phyloP scores from a whole-genome alignment of 2,329 filamentous ascomycete species.

The Neocatenulostroma microsporum region DNA sequence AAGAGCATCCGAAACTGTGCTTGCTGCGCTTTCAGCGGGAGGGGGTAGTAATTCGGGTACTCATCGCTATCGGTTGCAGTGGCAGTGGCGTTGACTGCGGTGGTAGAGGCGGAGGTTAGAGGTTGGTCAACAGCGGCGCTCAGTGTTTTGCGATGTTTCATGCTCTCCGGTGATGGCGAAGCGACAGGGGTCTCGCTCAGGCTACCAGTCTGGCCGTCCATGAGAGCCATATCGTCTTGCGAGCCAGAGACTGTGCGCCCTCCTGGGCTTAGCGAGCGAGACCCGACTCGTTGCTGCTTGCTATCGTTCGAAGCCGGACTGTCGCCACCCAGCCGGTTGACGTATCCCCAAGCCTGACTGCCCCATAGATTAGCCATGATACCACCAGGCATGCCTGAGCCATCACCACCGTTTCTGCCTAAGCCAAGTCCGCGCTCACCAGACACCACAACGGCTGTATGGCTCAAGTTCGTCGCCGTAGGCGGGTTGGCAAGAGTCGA shows the following conservation, averaged over 20 bases:
- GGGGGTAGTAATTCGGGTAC: slow-evolving; percentile 70
- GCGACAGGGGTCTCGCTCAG: not conserved
- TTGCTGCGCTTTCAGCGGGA: slow-evolving; percentile 66
- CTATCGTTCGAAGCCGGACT: too few relatives aligned
- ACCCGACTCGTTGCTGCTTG: too few relatives aligned
- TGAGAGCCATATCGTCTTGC: too few relatives aligned
- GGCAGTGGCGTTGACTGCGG: not conserved
- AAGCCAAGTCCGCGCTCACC: slow-evolving; percentile 63
- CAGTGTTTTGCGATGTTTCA: slow-evolving; percentile 7
- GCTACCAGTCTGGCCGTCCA: slow-evolving; percentile 3
- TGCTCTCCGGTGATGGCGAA: too few relatives aligned
- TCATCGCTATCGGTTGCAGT: slow-evolving; percentile 38
- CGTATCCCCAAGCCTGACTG: slow-evolving; percentile 69
- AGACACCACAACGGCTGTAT: slow-evolving; percentile 71
- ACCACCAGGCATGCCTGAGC: slow-evolving; percentile 68
- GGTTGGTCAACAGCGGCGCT: slow-evolving; percentile 2
- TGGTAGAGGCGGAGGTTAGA: too few relatives aligned
- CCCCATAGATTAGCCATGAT: slow-evolving; percentile 94
- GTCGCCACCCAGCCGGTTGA: slow-evolving; percentile 55
- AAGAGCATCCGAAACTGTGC: slow-evolving; percentile 91
- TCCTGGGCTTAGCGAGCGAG: too few relatives aligned
- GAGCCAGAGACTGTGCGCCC: too few relatives aligned
- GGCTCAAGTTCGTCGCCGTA: slow-evolving; percentile 75
- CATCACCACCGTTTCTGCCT: slow-evolving; percentile 46
- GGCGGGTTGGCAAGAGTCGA: slow-evolving; percentile 76